A percentile compares a stretch with the other conserved stretches of the same genome.
These are phyloP conservation scores for Cyanodermella asteris DNA, from an alignment of 2,329 filamentous ascomycete genomes.

Conservation along the genomic window DNA sequence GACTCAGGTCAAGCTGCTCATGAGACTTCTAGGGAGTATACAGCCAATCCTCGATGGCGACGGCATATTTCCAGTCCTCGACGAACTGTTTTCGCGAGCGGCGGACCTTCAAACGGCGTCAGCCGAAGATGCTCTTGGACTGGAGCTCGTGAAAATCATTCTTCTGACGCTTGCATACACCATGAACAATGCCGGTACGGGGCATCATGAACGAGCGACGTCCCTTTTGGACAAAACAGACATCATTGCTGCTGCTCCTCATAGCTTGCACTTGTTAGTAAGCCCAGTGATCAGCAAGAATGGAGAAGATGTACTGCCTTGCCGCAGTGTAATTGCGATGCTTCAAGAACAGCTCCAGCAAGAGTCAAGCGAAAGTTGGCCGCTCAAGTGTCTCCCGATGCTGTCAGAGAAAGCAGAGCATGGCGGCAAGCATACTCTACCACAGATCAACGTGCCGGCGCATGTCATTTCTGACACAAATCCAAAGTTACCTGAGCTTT, in stretches of 20 bases:
- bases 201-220: constrained; percentile 50
- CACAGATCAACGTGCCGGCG: constrained; percentile 51
- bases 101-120: constrained; percentile 82
- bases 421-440: constrained; percentile 55
- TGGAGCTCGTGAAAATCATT: constrained; percentile 92
- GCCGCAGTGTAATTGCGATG: constrained; percentile 54
- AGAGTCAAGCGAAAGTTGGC: constrained; percentile 56
- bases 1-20: constrained; percentile 73
- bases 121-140: constrained; percentile 62
- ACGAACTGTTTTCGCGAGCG: constrained; percentile 80
- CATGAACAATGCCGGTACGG: constrained; percentile 49
- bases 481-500: constrained; percentile 75
- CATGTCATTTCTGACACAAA: constrained; percentile 52
- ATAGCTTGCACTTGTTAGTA: constrained; percentile 64
- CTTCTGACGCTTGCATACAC: constrained; percentile 83
- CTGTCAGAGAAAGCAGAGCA: constrained; percentile 15
- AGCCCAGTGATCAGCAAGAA: constrained; percentile 57
- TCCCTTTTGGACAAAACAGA: constrained; percentile 83
- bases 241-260: constrained; percentile 74
- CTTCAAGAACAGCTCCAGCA: constrained; percentile 68
- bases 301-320: constrained; percentile 37
- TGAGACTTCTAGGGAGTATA: constrained; percentile 76
- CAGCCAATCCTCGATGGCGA: constrained; percentile 63
- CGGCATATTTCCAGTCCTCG: constrained; percentile 63
- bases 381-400: constrained; percentile 40